phyloP scores from a whole-genome alignment of 2,329 filamentous ascomycete genomes.

The Pseudocercospora fuligena region DNA sequence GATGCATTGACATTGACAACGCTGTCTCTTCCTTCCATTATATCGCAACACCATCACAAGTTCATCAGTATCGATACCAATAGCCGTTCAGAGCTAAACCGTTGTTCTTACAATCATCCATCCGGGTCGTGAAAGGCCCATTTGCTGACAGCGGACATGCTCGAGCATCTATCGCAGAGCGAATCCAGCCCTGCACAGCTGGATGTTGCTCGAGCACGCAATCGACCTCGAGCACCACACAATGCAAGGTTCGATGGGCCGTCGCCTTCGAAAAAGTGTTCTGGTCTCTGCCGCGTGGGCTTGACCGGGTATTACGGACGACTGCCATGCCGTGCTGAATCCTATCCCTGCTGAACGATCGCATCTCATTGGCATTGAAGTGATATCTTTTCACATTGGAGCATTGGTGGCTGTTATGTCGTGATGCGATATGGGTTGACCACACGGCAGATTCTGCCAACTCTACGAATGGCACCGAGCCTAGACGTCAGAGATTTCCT shows the following conservation, averaged over 20 bases:
- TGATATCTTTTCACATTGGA: background rate
- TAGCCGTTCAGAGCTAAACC: background rate
- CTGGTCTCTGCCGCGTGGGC: background rate
- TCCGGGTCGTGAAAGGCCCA: background rate
- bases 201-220: background rate
- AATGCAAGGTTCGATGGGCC: background rate
- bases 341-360: background rate
- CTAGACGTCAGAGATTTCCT: background rate
- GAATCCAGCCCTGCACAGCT: background rate
- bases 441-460: background rate
- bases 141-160: background rate
- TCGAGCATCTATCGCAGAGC: background rate
- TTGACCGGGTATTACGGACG: background rate
- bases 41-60: background rate
- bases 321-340: background rate
- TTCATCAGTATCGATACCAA: background rate
- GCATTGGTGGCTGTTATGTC: conserved; percentile 17
- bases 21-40: background rate
- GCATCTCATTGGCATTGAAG: background rate
- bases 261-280: background rate
- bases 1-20: background rate
- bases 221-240: background rate
- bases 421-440: conserved; percentile 5
- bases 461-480: background rate
- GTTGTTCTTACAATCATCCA: too few relatives aligned